Evolutionary conservation across 2,329 filamentous ascomycete species (phyloP), one percentile per base, ranked within the genome.

Genomic region (Coniochaeta ligniaria): DNA sequence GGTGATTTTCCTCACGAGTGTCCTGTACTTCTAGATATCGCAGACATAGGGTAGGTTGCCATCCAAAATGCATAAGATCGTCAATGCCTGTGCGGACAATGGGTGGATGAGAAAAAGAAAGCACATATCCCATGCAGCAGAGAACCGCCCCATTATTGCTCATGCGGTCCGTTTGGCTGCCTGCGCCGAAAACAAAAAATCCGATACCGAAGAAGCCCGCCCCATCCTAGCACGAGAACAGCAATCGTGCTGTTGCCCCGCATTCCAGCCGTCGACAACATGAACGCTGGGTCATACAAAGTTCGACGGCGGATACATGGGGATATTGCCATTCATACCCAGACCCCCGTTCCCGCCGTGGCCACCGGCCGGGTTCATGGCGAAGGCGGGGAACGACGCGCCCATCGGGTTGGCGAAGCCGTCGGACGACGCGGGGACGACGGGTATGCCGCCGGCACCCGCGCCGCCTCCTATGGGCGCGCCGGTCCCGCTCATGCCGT

Each of bases 271-370:
- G 22, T 47, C 22, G 9, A 47, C 17, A 26, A 26, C 20, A 43
- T 43, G 16, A n/a, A n/a, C 38, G 4, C 38, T 14, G 3, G 24
- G 22, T 43, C n/a, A 54, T 5, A 62, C 61, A 61, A 61, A 62
- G 45, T 61, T 63, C 31, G 61, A 63, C 6, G 61, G 47, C 56
- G 60, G 59, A 57, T 61, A 66, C n/a, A 66, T 24, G 8, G 62
- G 63, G 20, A 62, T 54, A 33, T 59, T 63, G n/a, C 60, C 38
- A 36, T 57, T 57, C 1, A 57, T 1, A 4, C 47, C 47, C 47
- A 52, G 11, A 2, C 56, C 47, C 3, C 35, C 55, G 35, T 57
- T 57, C 2, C 20, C 56, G n/a, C 24, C 16, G 3, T 45, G 22
- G 31, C 36, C 36, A 45, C 36, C 36, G 20, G 12, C 7, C 35